These are phyloP conservation scores for Melanopsichium pennsylvanicum DNA, from an alignment of 1,284 basidiomycete genomes.

Conservation along the genomic window DNA sequence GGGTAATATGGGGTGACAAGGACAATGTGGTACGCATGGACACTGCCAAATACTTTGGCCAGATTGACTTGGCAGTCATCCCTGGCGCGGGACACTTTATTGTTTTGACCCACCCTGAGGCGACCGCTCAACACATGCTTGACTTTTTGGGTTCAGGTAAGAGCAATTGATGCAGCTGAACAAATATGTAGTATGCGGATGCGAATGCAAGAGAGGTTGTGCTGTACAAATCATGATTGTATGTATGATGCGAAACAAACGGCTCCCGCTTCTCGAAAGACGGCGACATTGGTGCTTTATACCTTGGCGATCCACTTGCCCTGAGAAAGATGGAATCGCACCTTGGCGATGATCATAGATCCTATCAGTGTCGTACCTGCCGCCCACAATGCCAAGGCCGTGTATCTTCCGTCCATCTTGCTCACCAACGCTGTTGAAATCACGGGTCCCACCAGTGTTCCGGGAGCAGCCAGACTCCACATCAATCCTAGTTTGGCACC, in stretches of 20 bases:
- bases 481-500: constrained; percentile 31
- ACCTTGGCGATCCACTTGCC: constrained; percentile 31
- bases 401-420: constrained; percentile 27
- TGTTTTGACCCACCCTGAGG: constrained; percentile 36
- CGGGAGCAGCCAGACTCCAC: constrained; percentile 41
- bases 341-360: constrained; percentile 16
- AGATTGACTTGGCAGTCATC: constrained; percentile 40
- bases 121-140: constrained; percentile 35
- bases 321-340: constrained; percentile 22
- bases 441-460: constrained; percentile 37
- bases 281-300: background rate
- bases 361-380: constrained; percentile 30
- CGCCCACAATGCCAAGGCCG: constrained; percentile 35
- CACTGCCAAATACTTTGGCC: constrained; percentile 47
- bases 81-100: constrained; percentile 32
- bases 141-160: constrained; percentile 35
- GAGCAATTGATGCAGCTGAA: too few relatives aligned
- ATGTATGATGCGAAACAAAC: too few relatives aligned
- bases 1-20: constrained; percentile 46
- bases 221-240: background rate
- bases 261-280: too few relatives aligned
- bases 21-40: constrained; percentile 43
- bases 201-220: constrained; percentile 1
- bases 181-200: constrained; percentile 22
- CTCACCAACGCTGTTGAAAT: constrained; percentile 26